Evolutionary conservation across 2,329 filamentous ascomycete genomes (phyloP).

Genomic region (Penicillium italicum): DNA sequence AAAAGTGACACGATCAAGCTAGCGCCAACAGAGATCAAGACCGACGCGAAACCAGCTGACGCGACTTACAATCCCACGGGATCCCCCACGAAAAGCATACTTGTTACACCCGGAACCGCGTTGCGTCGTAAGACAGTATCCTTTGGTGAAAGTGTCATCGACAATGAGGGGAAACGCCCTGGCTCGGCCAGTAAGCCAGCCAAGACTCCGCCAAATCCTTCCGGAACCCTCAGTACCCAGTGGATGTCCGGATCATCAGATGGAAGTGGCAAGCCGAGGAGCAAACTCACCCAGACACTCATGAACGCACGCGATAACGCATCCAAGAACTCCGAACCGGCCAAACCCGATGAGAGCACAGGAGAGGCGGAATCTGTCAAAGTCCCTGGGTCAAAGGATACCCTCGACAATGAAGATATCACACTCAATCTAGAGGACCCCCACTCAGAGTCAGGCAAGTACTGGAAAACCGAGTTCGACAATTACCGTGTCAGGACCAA

Average conservation of each 20-base stretch:
- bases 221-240: conserved; percentile 48
- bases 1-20: conserved; percentile 22
- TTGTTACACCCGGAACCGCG: conserved; percentile 60
- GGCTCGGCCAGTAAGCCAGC: conserved; percentile 44
- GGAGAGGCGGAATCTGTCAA: conserved; percentile 12
- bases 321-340: conserved; percentile 24
- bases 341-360: conserved; percentile 10
- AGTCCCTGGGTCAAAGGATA: conserved; percentile 23
- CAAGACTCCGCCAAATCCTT: conserved; percentile 46
- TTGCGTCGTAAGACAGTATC: conserved; percentile 59
- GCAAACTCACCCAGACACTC: conserved; percentile 41
- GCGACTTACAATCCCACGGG: conserved; percentile 31
- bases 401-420: conserved; percentile 40
- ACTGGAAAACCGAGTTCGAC: conserved; percentile 61
- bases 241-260: conserved; percentile 36
- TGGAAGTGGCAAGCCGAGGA: conserved; percentile 34
- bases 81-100: conserved; percentile 60
- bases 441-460: conserved; percentile 56
- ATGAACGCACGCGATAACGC: conserved; percentile 40
- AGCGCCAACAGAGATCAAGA: conserved; percentile 19
- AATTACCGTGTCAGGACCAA: conserved; percentile 56
- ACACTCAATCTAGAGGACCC: conserved; percentile 55
- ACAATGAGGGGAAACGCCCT: conserved; percentile 53
- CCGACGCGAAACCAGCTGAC: conserved; percentile 22
- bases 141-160: conserved; percentile 55